Evolutionary conservation across 2,329 filamentous ascomycete species (phyloP), one percentile per base, ranked within the genome.

Genomic region (Capronia coronata): DNA sequence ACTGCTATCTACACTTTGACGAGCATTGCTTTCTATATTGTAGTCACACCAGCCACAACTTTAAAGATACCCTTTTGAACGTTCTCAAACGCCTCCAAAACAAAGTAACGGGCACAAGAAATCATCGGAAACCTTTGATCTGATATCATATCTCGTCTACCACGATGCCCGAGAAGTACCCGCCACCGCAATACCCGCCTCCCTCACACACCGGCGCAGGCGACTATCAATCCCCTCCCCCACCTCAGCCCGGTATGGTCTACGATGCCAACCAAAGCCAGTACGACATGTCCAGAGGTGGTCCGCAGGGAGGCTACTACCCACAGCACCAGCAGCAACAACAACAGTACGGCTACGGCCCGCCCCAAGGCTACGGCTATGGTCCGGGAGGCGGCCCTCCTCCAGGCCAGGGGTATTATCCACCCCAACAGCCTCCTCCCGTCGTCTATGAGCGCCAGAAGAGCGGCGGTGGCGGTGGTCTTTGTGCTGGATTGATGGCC

Each of bases 401-500:
- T 10, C 23, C 23, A 27, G 23, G 23, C 10, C 23, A 5, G 43
- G 61, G 59, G 19, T 63, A 66, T 39, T 63, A 61, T 37, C 66
- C 62, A 34, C 66, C 63, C 38, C 71, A 64, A 44, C 67, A 63
- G 21, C n/a, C n/a, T n/a, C 35, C 35, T 49, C 64, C 65, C 38
- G 68, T 66, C 2, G 68, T 71, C 44, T 65, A 67, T 11, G 62
- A 66, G 43, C 63, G 63, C 4, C 57, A 62, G 10, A 61, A 61
- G n/a, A n/a, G n/a, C 5, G 57, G 58, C 10, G 60, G 57, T 4
- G 58, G 46, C 7, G 71, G 72, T 2, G 65, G 72, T n/a, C 10
- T 34, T 25, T 75, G 72, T 47, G 71, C 72, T 1, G 72, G 71
- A 61, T 63, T 75, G 13, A 60, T 73, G 57, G 71, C 69, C 40